Percentiles rank a stretch among this genome's conserved stretches.
phyloP scores from a whole-genome alignment of 2,329 filamentous ascomycete species.

The Aplosporella prunicola region DNA sequence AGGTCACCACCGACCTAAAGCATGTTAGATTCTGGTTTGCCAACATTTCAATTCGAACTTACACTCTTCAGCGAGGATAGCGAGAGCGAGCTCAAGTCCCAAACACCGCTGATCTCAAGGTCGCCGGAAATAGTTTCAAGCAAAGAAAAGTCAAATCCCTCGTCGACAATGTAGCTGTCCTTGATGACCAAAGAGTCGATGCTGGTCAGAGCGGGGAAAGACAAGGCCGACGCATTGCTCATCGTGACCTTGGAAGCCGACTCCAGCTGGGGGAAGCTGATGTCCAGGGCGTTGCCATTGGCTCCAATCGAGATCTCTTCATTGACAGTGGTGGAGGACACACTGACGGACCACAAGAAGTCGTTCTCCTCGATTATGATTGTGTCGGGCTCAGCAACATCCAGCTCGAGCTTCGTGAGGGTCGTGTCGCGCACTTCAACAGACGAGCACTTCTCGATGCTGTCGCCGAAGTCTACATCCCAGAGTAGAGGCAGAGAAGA shows the following conservation, averaged over 20 bases:
- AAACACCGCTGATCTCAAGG: slow-evolving; percentile 5
- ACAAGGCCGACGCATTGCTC: slow-evolving; percentile 2
- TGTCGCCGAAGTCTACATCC: slow-evolving; percentile 5
- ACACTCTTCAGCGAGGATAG: slow-evolving; percentile 6
- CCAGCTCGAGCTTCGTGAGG: slow-evolving; percentile 6
- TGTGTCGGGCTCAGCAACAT: slow-evolving; percentile 1
- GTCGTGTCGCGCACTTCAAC: slow-evolving; percentile 4
- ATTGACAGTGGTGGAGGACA: slow-evolving; percentile 2
- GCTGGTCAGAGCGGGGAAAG: slow-evolving; percentile 6
- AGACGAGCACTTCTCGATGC: not conserved
- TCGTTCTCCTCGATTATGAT: slow-evolving; percentile 6
- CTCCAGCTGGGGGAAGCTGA: slow-evolving; percentile 6
- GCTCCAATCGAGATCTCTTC: slow-evolving; percentile 2
- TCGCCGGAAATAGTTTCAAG: slow-evolving; percentile 2
- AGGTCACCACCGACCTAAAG: slow-evolving; percentile 6
- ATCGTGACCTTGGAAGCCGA: slow-evolving; percentile 3
- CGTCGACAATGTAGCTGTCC: not conserved
- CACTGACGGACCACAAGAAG: slow-evolving; percentile 4
- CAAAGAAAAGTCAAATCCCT: slow-evolving; percentile 5
- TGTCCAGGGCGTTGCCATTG: slow-evolving; percentile 5
- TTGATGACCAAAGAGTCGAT: slow-evolving; percentile 4
- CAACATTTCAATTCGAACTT: too few relatives aligned
- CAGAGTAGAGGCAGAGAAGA: slow-evolving; percentile 7
- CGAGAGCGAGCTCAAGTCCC: slow-evolving; percentile 1
- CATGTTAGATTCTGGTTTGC: too few relatives aligned